Evolutionary conservation across 2,329 filamentous ascomycete species (phyloP).

Genomic region (Penicillium decumbens): DNA sequence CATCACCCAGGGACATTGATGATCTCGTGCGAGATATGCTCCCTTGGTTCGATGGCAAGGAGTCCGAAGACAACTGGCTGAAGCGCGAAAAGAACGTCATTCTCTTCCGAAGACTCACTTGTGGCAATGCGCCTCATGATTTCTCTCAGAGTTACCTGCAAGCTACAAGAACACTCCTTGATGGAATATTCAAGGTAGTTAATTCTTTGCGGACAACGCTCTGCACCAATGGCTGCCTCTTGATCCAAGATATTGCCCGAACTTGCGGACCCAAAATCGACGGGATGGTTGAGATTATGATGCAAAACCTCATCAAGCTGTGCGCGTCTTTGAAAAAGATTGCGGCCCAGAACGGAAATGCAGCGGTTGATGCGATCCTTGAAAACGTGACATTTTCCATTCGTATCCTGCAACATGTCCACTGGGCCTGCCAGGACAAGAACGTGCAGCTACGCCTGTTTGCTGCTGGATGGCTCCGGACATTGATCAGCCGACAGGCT

Average conservation of each 20-base stretch:
- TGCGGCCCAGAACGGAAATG: conserved; percentile 74
- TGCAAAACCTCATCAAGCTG: conserved; percentile 86
- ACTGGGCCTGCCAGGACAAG: conserved; percentile 80
- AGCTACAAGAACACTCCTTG: conserved; percentile 68
- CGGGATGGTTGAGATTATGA: conserved; percentile 79
- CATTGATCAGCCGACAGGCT: conserved; percentile 69
- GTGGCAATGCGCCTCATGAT: conserved; percentile 76
- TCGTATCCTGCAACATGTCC: conserved; percentile 81
- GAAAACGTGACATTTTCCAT: conserved; percentile 72
- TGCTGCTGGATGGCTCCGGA: conserved; percentile 77
- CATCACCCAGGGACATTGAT: conserved; percentile 81
- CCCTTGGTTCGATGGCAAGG: conserved; percentile 75
- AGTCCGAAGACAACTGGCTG: conserved; percentile 87
- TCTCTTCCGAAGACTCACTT: conserved; percentile 71
- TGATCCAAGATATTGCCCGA: conserved; percentile 79
- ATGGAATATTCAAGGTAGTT: conserved; percentile 81
- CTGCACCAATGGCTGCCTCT: conserved; percentile 75
- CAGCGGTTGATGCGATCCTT: conserved; percentile 75
- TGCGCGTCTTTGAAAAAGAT: conserved; percentile 91
- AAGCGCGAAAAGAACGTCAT: conserved; percentile 75
- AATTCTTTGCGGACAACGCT: conserved; percentile 84
- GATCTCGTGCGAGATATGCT: conserved; percentile 80
- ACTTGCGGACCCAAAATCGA: conserved; percentile 75
- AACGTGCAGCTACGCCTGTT: conserved; percentile 81
- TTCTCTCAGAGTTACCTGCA: conserved; percentile 67